These are phyloP conservation scores for Hyaloscypha bicolor DNA, from an alignment of 495 filamentous ascomycete genomes.

Conservation along the genomic window DNA sequence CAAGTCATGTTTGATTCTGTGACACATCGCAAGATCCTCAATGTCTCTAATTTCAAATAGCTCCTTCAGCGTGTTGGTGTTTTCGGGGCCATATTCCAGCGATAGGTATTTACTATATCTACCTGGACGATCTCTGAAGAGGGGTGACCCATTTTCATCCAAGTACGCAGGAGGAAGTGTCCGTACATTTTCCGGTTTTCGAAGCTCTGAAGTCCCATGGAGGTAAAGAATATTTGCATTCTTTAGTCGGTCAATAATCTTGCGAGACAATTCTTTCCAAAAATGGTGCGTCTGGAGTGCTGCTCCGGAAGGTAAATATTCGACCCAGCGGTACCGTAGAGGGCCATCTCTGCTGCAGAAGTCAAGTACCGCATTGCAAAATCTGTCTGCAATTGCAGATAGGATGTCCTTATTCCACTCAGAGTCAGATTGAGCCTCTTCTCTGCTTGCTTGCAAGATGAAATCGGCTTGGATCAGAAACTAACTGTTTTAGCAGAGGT, in stretches of 20 bases:
- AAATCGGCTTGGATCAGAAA: slow-evolving; percentile 22
- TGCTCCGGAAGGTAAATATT: slow-evolving; percentile 6
- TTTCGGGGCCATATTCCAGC: background rate
- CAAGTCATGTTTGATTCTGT: slow-evolving; percentile 12
- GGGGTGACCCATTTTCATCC: no score
- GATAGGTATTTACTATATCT: no score
- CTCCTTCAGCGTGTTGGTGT: background rate
- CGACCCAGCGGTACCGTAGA: slow-evolving; percentile 10
- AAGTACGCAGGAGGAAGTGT: no score
- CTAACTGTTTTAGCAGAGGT: slow-evolving; percentile 4
- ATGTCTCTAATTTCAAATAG: slow-evolving; percentile 6
- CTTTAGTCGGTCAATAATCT: no score
- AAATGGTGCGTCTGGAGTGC: background rate
- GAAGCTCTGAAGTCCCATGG: no score
- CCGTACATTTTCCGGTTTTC: no score
- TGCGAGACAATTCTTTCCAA: slow-evolving; percentile 1
- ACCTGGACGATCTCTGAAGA: no score
- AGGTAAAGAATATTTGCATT: no score
- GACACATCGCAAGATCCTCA: slow-evolving; percentile 5
- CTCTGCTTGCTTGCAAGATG: slow-evolving; percentile 15
- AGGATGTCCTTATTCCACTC: slow-evolving; percentile 13
- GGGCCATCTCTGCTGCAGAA: slow-evolving; percentile 8
- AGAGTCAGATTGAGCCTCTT: slow-evolving; percentile 1
- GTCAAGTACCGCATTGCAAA: slow-evolving; percentile 11
- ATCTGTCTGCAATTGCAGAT: background rate